Percentiles rank a stretch among this genome's conserved stretches.
Conservation (phyloP, 2,329 filamentous ascomycete genomes). For the Atkinsonella hypoxylon region DNA sequence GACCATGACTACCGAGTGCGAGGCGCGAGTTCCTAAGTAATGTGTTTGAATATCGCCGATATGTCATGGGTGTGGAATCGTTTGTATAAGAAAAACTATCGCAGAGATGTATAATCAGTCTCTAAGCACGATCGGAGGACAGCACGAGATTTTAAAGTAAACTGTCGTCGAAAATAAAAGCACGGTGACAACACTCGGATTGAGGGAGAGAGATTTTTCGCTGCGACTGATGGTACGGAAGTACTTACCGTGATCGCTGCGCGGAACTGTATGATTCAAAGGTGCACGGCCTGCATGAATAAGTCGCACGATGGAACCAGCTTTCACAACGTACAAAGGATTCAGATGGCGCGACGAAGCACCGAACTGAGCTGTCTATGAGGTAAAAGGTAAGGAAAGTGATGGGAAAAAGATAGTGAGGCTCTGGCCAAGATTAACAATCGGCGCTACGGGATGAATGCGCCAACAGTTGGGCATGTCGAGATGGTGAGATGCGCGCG, state of each 20-base stretch:
- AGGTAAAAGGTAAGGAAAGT: neutral
- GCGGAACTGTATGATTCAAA: neutral
- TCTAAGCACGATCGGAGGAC: too few species aligned
- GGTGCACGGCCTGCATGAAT: constrained; percentile 2
- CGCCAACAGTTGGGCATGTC: constrained; percentile 3
- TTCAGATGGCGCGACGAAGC: neutral
- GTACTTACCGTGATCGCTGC: neutral
- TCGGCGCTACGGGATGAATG: constrained; percentile 4
- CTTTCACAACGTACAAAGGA: neutral
- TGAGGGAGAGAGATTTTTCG: neutral
- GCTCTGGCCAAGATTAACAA: neutral
- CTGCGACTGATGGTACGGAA: neutral
- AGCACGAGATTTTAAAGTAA: neutral
- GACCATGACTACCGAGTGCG: constrained; percentile 15
- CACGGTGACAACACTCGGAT: too few species aligned
- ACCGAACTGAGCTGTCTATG: neutral
- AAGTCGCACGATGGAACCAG: neutral
- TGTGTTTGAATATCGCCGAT: neutral
- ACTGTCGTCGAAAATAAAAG: neutral
- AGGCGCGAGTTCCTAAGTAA: neutral
- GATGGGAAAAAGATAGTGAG: neutral
- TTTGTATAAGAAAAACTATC: too few species aligned
- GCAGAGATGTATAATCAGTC: too few species aligned
- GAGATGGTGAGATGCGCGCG: constrained; percentile 8
- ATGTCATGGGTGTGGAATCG: too few species aligned